These are phyloP conservation scores for Leucocoprinus leucothites DNA, from an alignment of 768 basidiomycete genomes.

Conservation along the genomic window DNA sequence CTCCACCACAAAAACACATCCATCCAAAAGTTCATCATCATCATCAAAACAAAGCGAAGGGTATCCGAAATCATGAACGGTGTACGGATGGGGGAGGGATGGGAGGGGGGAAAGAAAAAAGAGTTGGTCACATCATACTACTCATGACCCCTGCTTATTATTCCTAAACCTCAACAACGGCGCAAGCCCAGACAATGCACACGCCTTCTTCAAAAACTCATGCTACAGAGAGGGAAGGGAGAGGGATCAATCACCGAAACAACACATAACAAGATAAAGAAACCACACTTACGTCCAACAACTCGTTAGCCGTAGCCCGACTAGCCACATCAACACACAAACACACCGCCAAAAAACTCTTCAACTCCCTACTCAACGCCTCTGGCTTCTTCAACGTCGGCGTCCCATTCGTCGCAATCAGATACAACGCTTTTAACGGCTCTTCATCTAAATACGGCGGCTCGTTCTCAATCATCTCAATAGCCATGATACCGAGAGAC, in stretches of 20 bases:
- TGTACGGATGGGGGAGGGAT: no score
- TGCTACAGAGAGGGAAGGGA: constrained; percentile 51
- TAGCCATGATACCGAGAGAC: constrained; percentile 97
- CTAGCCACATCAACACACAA: constrained; percentile 95
- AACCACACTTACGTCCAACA: constrained; percentile 63
- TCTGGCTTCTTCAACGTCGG: constrained; percentile 98
- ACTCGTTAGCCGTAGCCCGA: constrained; percentile 84
- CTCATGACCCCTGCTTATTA: constrained; percentile 50
- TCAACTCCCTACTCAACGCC: constrained; percentile 85
- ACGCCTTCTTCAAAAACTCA: constrained; percentile 90
- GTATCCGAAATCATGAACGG: neutral
- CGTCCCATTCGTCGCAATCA: constrained; percentile 98
- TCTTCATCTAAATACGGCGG: constrained; percentile 96
- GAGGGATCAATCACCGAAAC: constrained; percentile 10
- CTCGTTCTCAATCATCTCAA: constrained; percentile 99
- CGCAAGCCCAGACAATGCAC: constrained; percentile 77
- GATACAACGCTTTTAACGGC: constrained; percentile 88
- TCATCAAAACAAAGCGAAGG: neutral
- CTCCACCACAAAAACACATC: neutral
- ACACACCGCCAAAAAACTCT: constrained; percentile 97
- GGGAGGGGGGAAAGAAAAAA: no score
- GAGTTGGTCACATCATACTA: no score
- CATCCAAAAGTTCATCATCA: neutral
- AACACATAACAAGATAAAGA: neutral
- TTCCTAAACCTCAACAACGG: constrained; percentile 80